Conservation (phyloP, 331 rosid species). For the Quercus phellos region DNA sequence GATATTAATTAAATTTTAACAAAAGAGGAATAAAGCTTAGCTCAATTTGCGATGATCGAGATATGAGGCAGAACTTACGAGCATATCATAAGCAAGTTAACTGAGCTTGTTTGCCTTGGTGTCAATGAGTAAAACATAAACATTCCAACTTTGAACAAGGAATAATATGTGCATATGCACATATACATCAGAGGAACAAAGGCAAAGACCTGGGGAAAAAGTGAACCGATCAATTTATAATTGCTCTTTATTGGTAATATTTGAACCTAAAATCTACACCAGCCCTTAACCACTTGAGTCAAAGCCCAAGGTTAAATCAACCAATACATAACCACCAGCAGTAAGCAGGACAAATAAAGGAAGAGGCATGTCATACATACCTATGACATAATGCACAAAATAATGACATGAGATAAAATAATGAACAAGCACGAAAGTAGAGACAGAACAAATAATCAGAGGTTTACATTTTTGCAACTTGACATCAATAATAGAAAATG, state of each 20-base stretch:
- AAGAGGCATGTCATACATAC: neutral
- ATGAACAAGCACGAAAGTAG: neutral
- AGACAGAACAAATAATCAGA: neutral
- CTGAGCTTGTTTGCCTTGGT: constrained; percentile 90
- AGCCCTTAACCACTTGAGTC: neutral
- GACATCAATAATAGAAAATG: neutral
- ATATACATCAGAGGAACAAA: constrained; percentile 92
- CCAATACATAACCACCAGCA: neutral
- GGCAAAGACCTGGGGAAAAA: constrained; percentile 67
- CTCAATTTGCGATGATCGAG: neutral
- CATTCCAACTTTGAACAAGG: constrained; percentile 87
- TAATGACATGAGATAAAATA: neutral
- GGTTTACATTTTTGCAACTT: neutral
- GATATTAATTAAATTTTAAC: constrained; percentile 12
- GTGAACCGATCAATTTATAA: neutral
- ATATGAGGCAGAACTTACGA: constrained; percentile 62
- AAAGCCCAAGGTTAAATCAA: neutral
- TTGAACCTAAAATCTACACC: neutral
- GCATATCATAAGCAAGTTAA: constrained; percentile 97
- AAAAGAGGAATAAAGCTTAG: neutral
- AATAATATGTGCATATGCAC: constrained; percentile 96
- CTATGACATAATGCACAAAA: neutral
- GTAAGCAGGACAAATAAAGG: neutral
- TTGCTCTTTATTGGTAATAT: neutral
- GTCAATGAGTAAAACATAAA: constrained; percentile 87